These are phyloP conservation scores for Tylopilus rubrobrunneus DNA, from an alignment of 768 basidiomycete genomes.

Conservation along the genomic window DNA sequence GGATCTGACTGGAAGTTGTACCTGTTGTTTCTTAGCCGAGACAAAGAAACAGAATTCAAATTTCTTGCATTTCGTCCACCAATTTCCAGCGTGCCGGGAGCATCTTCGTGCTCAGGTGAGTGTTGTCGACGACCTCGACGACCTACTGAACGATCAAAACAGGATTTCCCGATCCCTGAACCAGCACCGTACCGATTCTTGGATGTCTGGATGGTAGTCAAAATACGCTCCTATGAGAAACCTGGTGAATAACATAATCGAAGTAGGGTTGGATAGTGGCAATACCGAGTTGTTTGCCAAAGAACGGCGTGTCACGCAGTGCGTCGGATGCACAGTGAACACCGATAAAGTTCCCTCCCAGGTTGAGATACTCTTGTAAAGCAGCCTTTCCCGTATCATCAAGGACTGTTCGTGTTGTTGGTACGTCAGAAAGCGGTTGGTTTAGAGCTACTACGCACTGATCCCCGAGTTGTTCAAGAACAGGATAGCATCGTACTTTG, in stretches of 20 bases:
- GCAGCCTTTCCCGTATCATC: slow-evolving; percentile 56
- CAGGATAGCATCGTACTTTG: slow-evolving; percentile 58
- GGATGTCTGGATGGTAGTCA: slow-evolving; percentile 65
- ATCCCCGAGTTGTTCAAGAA: slow-evolving; percentile 70
- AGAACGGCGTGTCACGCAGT: slow-evolving; percentile 55
- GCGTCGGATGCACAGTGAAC: slow-evolving; percentile 66
- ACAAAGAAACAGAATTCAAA: slow-evolving; percentile 3
- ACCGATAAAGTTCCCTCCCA: slow-evolving; percentile 68
- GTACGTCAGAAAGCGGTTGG: background rate
- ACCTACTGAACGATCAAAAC: slow-evolving; percentile 36
- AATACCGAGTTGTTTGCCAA: slow-evolving; percentile 53
- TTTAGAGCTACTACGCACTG: slow-evolving; percentile 37
- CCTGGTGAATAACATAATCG: background rate
- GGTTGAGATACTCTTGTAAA: slow-evolving; percentile 59
- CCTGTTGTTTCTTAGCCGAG: slow-evolving; percentile 30
- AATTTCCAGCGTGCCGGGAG: slow-evolving; percentile 52
- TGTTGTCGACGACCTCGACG: slow-evolving; percentile 50
- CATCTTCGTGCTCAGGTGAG: slow-evolving; percentile 60
- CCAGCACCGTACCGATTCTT: slow-evolving; percentile 50
- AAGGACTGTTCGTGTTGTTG: slow-evolving; percentile 38
- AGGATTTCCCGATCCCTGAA: background rate
- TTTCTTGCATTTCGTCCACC: slow-evolving; percentile 55
- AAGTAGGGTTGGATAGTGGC: background rate
- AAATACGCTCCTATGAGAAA: slow-evolving; percentile 53
- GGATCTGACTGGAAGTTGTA: slow-evolving; percentile 77